phyloP scores from a whole-genome alignment of 2,329 filamentous ascomycete genomes.

The Tetracladium maxilliforme region DNA sequence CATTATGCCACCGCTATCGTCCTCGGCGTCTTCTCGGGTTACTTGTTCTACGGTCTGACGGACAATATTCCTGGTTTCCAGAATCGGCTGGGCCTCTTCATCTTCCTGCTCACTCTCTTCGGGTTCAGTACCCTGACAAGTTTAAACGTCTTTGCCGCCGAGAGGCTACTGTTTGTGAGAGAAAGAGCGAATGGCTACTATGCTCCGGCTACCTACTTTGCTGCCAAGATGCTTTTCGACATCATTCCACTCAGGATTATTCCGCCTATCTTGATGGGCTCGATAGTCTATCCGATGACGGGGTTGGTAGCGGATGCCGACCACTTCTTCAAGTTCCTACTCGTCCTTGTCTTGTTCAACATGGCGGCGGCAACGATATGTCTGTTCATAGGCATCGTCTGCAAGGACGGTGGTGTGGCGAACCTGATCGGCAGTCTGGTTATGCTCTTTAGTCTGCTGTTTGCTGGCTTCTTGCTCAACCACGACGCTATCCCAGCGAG shows the following conservation, averaged over 20 bases:
- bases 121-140: conserved; percentile 94
- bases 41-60: conserved; percentile 89
- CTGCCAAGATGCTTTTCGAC: conserved; percentile 95
- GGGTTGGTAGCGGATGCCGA: conserved; percentile 68
- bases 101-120: conserved; percentile 90
- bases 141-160: conserved; percentile 82
- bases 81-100: conserved; percentile 91
- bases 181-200: conserved; percentile 97
- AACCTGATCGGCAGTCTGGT: conserved; percentile 89
- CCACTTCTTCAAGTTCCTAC: conserved; percentile 82
- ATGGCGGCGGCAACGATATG: conserved; percentile 86
- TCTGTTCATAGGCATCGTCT: conserved; percentile 90
- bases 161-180: conserved; percentile 79
- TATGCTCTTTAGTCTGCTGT: conserved; percentile 93
- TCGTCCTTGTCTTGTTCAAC: conserved; percentile 91
- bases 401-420: conserved; percentile 80
- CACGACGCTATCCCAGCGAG: conserved; percentile 80
- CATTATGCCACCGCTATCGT: conserved; percentile 96
- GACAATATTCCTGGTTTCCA: conserved; percentile 97
- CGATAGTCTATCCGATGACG: conserved; percentile 96
- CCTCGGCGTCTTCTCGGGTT: conserved; percentile 85
- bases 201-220: conserved; percentile 82
- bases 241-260: conserved; percentile 89
- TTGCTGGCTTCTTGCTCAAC: conserved; percentile 87
- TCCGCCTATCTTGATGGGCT: conserved; percentile 86